phyloP scores from a whole-genome alignment of 2,329 filamentous ascomycete species.

The Fusarium illudens region DNA sequence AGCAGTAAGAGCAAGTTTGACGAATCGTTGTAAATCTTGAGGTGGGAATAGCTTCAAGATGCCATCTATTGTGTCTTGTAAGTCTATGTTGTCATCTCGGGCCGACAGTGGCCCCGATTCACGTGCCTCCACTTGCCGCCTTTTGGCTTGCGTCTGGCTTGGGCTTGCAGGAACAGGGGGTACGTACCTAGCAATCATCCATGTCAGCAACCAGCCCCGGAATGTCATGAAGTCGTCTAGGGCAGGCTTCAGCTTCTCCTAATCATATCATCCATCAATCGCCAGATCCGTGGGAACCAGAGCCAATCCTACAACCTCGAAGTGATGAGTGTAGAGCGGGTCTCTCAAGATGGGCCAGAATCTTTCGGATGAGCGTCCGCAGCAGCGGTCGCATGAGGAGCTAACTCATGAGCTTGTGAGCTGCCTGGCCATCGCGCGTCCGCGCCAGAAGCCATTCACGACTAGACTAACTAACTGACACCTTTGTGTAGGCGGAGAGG shows the following conservation, averaged over 20 bases:
- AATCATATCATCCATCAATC: constrained; percentile 25
- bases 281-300: neutral
- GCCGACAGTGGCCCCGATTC: neutral
- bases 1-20: neutral
- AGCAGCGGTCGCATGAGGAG: constrained; percentile 59
- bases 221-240: constrained; percentile 39
- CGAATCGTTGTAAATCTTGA: neutral
- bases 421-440: constrained; percentile 12
- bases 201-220: constrained; percentile 34
- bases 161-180: constrained; percentile 14
- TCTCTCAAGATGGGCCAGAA: constrained; percentile 60
- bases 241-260: constrained; percentile 20
- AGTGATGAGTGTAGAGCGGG: constrained; percentile 37
- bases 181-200: constrained; percentile 31
- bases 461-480: constrained; percentile 25
- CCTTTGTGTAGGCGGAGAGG: constrained; percentile 58
- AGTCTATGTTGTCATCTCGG: too few relatives aligned
- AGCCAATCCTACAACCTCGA: neutral
- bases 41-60: neutral
- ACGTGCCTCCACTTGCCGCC: neutral
- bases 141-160: neutral
- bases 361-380: constrained; percentile 56
- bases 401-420: constrained; percentile 61
- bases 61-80: too few relatives aligned
- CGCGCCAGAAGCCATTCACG: constrained; percentile 1